phyloP scores from a whole-genome alignment of 345 rosid genomes.

The Salix exigua region DNA sequence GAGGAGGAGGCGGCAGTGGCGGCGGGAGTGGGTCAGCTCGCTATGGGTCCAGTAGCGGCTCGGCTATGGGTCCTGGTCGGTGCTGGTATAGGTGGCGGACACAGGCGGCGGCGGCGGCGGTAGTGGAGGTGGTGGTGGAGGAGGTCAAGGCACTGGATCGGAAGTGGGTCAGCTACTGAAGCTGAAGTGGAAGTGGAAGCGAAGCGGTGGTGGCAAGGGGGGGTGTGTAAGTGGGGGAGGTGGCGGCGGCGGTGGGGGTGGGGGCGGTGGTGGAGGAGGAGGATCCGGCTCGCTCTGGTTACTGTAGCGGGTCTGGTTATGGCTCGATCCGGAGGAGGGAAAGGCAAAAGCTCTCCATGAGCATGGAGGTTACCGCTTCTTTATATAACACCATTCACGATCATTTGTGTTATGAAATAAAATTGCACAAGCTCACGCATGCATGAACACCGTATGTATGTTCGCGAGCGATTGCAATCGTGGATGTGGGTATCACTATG shows the following conservation, averaged over 20 bases:
- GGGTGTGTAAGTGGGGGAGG: no score
- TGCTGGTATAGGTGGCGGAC: constrained; percentile 26
- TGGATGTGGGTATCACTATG: not conserved
- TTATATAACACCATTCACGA: not conserved
- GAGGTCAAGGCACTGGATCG: no score
- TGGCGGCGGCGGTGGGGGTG: no score
- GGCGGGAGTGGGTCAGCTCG: constrained; percentile 10
- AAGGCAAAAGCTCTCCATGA: constrained; percentile 25
- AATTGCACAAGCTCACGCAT: constrained; percentile 5
- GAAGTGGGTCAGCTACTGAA: no score
- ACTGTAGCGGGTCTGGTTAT: no score
- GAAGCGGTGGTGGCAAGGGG: no score
- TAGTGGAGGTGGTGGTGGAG: constrained; percentile 24
- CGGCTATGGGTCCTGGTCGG: constrained; percentile 17
- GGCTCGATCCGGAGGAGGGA: not conserved
- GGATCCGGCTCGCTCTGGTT: no score
- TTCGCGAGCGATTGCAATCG: not conserved
- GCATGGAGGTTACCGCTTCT: not conserved
- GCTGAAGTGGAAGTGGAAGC: no score
- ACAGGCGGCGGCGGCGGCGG: constrained; percentile 30
- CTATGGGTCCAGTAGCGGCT: constrained; percentile 18
- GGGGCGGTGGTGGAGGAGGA: no score
- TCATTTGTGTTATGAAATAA: constrained; percentile 23
- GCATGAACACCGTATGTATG: not conserved
- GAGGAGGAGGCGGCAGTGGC: not conserved